Percentiles rank a stretch among this genome's conserved stretches.
These are phyloP conservation scores for Uncinocarpus reesii DNA, from an alignment of 2,329 filamentous ascomycete species.

Conservation along the genomic window DNA sequence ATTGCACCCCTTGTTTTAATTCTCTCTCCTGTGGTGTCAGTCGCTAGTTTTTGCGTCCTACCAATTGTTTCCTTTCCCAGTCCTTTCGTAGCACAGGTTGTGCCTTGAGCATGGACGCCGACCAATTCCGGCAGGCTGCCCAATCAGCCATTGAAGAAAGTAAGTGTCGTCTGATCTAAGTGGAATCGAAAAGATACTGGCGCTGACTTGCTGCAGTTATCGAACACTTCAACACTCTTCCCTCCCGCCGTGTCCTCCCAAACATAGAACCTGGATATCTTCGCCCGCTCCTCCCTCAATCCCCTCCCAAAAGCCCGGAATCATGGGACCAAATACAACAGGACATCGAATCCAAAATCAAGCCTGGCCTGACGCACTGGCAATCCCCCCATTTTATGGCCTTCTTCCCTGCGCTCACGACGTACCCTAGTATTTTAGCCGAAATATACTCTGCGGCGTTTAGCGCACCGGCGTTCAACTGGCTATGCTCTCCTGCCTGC, in stretches of 20 bases:
- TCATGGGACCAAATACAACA: conserved; percentile 66
- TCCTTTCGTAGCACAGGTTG: background rate
- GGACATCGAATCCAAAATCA: conserved; percentile 76
- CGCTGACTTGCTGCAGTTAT: conserved; percentile 49
- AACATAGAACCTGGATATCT: conserved; percentile 78
- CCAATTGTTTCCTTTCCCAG: background rate
- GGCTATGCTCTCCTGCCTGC: conserved; percentile 84
- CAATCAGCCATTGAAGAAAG: conserved; percentile 73
- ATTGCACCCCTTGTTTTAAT: too few relatives aligned
- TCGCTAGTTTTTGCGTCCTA: background rate
- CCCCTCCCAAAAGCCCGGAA: conserved; percentile 58
- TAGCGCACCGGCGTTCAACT: conserved; percentile 88
- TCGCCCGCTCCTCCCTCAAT: conserved; percentile 61
- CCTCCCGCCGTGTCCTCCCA: conserved; percentile 61
- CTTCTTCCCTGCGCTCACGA: conserved; percentile 76
- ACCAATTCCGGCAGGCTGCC: conserved; percentile 67
- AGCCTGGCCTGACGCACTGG: conserved; percentile 92
- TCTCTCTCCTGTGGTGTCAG: background rate
- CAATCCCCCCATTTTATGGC: conserved; percentile 91
- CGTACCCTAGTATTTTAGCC: conserved; percentile 74
- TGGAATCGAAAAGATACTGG: background rate
- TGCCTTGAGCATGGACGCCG: conserved; percentile 55
- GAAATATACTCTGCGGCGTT: conserved; percentile 88
- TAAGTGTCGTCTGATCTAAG: conserved; percentile 35
- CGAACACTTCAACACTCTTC: conserved; percentile 69